Evolutionary conservation across 257 asterid species (phyloP), one percentile per base, ranked within the genome.

Genomic region (Hygrophila difformis): DNA sequence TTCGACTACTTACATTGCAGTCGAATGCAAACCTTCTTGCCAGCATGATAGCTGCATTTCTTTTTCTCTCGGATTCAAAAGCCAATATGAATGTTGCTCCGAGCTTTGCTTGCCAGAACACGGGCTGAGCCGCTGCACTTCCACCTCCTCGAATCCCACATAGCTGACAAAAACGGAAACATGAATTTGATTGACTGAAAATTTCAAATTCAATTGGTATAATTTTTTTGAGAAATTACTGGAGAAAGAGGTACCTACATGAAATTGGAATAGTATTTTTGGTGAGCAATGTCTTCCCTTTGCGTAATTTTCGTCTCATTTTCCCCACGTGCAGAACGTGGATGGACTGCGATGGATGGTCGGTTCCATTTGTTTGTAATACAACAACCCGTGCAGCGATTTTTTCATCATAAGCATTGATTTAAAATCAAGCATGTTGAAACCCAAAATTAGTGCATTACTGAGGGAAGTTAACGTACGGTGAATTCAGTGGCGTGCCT

Each of bases 131-230:
- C 14, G 98, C 94, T 31, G 98, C 71, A 68, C 79, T 89, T 37
- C 98, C 98, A 0, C 98, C 98, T 41, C 98, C 98, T 73, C 98
- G 74, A 55, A 89, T 85, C 58, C 97, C 97, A 53, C 92, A 88
- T 20, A 88, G 73, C 95, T 88, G 75, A 39, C 47, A 22, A 5
- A 24, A 47, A 15, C 1, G 37, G 13, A 17, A 35, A n/a, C n/a
- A n/a, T n/a, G n/a, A n/a, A n/a, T n/a, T n/a, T n/a, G n/a, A n/a
- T n/a, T n/a, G n/a, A n/a, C n/a, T n/a, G n/a, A n/a, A n/a, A n/a
- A n/a, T n/a, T n/a, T 15, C 48, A 51, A 45, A 3, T 26, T 26
- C 31, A 26, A 26, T n/a, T 26, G 31, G 4, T 3, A 26, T 3
- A 26, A 1, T 26, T 5, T 8, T 3, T 26, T 26, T 8, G 8